Percentiles rank a stretch among this genome's conserved stretches.
Conservation (phyloP, 2,329 filamentous ascomycete genomes). For the Penicillium glabrum region DNA sequence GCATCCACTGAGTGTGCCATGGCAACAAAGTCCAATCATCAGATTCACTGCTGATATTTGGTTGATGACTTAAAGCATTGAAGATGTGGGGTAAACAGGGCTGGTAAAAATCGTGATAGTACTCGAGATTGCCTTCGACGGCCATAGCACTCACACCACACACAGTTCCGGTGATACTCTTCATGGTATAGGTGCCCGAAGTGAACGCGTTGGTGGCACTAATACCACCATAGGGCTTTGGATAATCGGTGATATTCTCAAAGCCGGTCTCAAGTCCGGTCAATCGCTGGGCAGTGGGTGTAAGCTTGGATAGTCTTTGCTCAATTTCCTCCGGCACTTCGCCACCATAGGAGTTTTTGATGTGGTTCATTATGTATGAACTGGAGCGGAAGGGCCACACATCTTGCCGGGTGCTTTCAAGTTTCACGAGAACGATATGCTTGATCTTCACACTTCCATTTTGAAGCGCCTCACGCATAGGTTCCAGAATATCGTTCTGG, state of each 20-base stretch:
- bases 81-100: conserved; percentile 45
- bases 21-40: conserved; percentile 32
- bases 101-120: conserved; percentile 45
- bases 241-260: conserved; percentile 7
- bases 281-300: conserved; percentile 29
- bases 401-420: conserved; percentile 49
- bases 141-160: conserved; percentile 47
- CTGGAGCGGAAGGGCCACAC: conserved; percentile 47
- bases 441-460: conserved; percentile 38
- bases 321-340: conserved; percentile 35
- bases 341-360: conserved; percentile 38
- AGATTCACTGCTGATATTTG: conserved; percentile 20
- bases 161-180: conserved; percentile 44
- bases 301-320: conserved; percentile 27
- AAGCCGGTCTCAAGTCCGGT: conserved; percentile 29
- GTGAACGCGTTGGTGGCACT: conserved; percentile 45
- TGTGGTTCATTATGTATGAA: conserved; percentile 33
- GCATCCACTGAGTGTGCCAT: conserved; percentile 36
- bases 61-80: conserved; percentile 24
- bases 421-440: conserved; percentile 46
- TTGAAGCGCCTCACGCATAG: conserved; percentile 7
- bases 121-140: conserved; percentile 46
- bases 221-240: conserved; percentile 40
- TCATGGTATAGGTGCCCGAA: conserved; percentile 46
- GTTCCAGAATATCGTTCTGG: conserved; percentile 12